Percentiles rank a stretch among this genome's conserved stretches.
These are phyloP conservation scores for Nicotiana benthamiana DNA, from an alignment of 257 asterid genomes.

Conservation along the genomic window DNA sequence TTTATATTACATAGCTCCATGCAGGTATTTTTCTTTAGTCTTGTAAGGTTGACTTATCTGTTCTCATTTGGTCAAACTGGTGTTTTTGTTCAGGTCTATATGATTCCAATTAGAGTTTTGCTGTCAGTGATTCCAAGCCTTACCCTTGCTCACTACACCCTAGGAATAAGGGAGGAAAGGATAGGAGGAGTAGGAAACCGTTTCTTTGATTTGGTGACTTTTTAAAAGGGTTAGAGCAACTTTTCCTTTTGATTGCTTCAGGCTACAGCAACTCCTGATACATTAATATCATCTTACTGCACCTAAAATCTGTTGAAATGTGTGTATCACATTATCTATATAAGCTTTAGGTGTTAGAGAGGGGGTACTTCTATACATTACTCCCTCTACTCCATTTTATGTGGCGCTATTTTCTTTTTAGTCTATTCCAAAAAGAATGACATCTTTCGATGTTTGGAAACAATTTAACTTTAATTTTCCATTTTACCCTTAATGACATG, in stretches of 20 bases:
- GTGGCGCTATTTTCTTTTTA: too few relatives aligned
- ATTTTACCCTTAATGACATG: too few relatives aligned
- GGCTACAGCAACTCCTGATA: background rate
- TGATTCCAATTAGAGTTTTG: background rate
- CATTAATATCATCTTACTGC: background rate
- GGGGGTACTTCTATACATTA: background rate
- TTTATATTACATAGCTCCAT: constrained; percentile 96
- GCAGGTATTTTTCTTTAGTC: constrained; percentile 61
- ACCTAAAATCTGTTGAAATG: background rate
- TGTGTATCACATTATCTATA: background rate
- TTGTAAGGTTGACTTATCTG: constrained; percentile 9
- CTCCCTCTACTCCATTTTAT: too few relatives aligned
- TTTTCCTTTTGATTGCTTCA: background rate
- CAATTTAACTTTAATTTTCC: too few relatives aligned
- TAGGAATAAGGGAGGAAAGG: background rate
- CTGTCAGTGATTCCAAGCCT: background rate
- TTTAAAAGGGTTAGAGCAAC: background rate
- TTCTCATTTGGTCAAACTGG: background rate
- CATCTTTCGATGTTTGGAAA: too few relatives aligned
- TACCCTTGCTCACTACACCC: background rate
- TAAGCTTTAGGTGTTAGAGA: background rate
- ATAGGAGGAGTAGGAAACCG: background rate
- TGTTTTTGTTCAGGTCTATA: background rate
- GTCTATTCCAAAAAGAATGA: too few relatives aligned
- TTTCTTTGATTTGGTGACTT: background rate